These are phyloP conservation scores for Venustampulla echinocandica DNA, from an alignment of 495 filamentous ascomycete species.

Conservation along the genomic window DNA sequence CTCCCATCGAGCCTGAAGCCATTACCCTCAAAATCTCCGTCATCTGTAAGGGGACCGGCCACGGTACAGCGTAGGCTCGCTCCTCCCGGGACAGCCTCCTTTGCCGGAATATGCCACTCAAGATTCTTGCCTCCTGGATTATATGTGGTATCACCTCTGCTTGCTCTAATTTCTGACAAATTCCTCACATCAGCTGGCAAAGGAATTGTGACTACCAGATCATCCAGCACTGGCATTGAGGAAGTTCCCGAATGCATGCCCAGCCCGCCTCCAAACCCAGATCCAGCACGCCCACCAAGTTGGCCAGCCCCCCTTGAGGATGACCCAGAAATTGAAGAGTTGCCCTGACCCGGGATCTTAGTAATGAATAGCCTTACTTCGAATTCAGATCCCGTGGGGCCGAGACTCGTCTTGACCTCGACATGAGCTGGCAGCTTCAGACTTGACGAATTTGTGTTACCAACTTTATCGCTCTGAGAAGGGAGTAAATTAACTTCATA, in stretches of 20 bases:
- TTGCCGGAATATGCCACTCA: constrained; percentile 76
- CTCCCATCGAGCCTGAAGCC: constrained; percentile 41
- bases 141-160: constrained; percentile 77
- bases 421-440: constrained; percentile 74
- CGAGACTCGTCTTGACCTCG: constrained; percentile 73
- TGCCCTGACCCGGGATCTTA: constrained; percentile 48
- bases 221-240: constrained; percentile 60
- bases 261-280: constrained; percentile 29
- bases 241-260: constrained; percentile 42
- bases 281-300: constrained; percentile 10
- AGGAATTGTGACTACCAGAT: constrained; percentile 72
- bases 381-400: constrained; percentile 68
- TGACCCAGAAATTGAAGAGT: constrained; percentile 17
- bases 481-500: constrained; percentile 92
- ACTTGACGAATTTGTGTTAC: constrained; percentile 37
- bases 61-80: constrained; percentile 76
- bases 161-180: constrained; percentile 74
- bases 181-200: constrained; percentile 75
- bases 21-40: constrained; percentile 48
- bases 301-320: constrained; percentile 13
- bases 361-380: constrained; percentile 72
- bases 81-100: constrained; percentile 52
- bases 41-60: constrained; percentile 53
- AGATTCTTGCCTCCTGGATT: constrained; percentile 59
- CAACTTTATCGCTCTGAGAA: constrained; percentile 29